These are phyloP conservation scores for Boechera stricta DNA, from an alignment of 345 rosid genomes.

Conservation along the genomic window DNA sequence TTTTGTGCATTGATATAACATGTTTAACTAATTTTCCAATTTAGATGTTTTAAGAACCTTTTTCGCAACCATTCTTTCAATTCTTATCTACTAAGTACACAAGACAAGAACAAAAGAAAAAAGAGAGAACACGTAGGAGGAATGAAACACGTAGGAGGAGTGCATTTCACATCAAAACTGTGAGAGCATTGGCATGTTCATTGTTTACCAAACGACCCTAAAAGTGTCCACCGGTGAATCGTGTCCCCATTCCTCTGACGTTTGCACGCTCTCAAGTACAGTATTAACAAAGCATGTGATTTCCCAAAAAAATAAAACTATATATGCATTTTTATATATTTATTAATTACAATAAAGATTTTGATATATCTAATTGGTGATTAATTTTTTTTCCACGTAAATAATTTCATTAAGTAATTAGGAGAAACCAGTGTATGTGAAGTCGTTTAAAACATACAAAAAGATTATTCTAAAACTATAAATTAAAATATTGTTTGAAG, in stretches of 20 bases:
- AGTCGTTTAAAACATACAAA: not conserved
- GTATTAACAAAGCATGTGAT: not conserved
- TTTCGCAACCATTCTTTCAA: not conserved
- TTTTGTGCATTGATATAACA: not conserved
- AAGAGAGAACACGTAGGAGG: slow-evolving; percentile 16
- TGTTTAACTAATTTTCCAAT: not conserved
- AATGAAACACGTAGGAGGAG: slow-evolving; percentile 7
- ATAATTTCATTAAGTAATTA: not conserved
- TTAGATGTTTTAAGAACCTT: not conserved
- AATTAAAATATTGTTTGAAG: not conserved
- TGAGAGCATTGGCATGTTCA: slow-evolving; percentile 30
- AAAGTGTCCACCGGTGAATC: not conserved
- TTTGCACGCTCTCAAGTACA: slow-evolving; percentile 6
- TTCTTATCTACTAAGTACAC: not conserved
- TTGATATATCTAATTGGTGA: not conserved
- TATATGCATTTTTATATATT: not conserved
- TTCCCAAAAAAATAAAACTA: not conserved
- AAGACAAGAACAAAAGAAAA: too few species aligned
- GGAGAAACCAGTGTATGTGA: not conserved
- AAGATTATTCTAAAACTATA: not conserved
- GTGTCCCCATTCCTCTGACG: slow-evolving; percentile 30
- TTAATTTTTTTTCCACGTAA: not conserved
- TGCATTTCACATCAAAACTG: slow-evolving; percentile 9
- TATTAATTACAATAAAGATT: too few species aligned
- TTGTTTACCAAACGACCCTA: slow-evolving; percentile 12